These are phyloP conservation scores for Marasmius tenuissimus DNA, from an alignment of 1,284 basidiomycete species.

Conservation along the genomic window DNA sequence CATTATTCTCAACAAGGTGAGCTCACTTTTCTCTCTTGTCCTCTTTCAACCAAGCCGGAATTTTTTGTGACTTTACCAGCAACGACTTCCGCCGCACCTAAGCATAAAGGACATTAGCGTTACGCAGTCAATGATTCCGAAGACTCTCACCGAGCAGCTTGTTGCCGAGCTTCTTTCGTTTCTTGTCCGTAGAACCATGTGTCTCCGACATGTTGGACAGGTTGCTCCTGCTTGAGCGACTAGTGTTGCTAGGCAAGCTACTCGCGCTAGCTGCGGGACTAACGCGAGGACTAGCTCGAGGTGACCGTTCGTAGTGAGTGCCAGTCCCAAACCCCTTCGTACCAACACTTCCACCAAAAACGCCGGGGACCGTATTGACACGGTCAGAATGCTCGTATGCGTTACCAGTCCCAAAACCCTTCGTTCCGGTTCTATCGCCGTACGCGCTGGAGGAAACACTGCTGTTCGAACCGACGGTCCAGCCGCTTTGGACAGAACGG, in stretches of 20 bases:
- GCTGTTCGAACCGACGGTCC: neutral
- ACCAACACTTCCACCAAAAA: neutral
- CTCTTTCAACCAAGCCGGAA: slow-evolving; percentile 11
- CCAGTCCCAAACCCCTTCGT: slow-evolving; percentile 5
- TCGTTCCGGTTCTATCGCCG: slow-evolving; percentile 4
- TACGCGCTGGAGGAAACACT: neutral
- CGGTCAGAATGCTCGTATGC: neutral
- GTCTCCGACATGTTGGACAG: too few species aligned
- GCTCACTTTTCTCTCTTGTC: slow-evolving; percentile 12
- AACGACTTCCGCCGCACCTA: slow-evolving; percentile 10
- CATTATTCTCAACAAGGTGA: neutral
- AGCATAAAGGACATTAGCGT: neutral
- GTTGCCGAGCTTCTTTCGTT: neutral
- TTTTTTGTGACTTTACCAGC: slow-evolving; percentile 10
- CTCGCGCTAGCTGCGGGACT: neutral
- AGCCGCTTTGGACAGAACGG: neutral
- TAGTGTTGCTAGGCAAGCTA: neutral
- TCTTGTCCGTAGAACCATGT: neutral
- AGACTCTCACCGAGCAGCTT: neutral
- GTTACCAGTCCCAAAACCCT: slow-evolving; percentile 3
- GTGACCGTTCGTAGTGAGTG: neutral
- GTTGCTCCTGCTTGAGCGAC: neutral
- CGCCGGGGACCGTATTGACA: neutral
- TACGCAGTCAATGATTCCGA: neutral
- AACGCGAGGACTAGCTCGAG: neutral